Percentiles rank a stretch among this genome's conserved stretches.
These are phyloP conservation scores for Lycium ferocissimum DNA, from an alignment of 257 asterid species.

Conservation along the genomic window DNA sequence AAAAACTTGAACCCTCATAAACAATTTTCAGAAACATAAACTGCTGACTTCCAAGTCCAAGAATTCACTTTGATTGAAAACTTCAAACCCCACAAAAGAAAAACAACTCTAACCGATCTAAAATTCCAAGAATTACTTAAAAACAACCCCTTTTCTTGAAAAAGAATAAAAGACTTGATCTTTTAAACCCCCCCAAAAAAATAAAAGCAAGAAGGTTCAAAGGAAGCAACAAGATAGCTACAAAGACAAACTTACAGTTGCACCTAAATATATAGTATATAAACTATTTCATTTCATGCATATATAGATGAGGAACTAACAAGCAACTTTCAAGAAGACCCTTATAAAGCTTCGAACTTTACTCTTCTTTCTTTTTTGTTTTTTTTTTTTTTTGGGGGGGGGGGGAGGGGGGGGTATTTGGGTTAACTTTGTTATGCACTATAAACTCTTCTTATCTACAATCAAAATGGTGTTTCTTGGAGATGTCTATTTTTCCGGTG, in stretches of 20 bases:
- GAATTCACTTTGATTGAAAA: slow-evolving; percentile 16
- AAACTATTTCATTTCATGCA: slow-evolving; percentile 32
- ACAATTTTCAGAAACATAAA: slow-evolving; percentile 31
- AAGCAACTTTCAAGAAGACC: slow-evolving; percentile 21
- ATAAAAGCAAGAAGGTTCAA: slow-evolving; percentile 20
- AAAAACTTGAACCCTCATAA: slow-evolving; percentile 32
- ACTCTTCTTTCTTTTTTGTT: not conserved
- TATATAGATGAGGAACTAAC: slow-evolving; percentile 26
- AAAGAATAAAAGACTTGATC: slow-evolving; percentile 31
- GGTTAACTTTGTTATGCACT: slow-evolving; percentile 31
- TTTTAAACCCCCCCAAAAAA: slow-evolving; percentile 10
- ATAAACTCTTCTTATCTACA: slow-evolving; percentile 26
- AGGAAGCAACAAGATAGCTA: slow-evolving; percentile 26
- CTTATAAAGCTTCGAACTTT: slow-evolving; percentile 30
- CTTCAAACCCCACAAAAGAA: not conserved
- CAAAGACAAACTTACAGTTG: not conserved
- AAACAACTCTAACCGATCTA: slow-evolving; percentile 37
- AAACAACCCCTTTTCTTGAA: slow-evolving; percentile 28
- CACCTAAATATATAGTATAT: not conserved
- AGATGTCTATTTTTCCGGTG: slow-evolving; percentile 34
- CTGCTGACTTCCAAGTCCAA: slow-evolving; percentile 25
- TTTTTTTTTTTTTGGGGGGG: not conserved
- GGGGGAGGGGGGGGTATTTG: not conserved
- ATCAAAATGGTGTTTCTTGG: slow-evolving; percentile 42
- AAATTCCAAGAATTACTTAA: slow-evolving; percentile 22